Conservation (phyloP, 805 yeast species). For the Suhomyces emberorum region DNA sequence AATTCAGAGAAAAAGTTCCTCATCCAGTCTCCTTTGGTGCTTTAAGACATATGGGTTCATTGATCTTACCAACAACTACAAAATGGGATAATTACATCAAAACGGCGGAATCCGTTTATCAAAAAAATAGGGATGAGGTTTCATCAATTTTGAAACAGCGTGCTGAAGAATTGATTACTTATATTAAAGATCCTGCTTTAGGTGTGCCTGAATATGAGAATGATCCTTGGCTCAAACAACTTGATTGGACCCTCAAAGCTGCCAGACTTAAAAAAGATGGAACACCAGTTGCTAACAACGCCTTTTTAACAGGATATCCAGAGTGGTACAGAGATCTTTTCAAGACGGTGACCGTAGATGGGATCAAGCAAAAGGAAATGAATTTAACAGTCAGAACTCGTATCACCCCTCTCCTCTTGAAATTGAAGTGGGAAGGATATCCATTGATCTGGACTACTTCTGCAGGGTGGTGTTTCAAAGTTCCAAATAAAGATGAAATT, state of each 20-base stretch:
- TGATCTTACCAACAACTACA: conserved; percentile 72
- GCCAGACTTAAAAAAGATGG: conserved; percentile 65
- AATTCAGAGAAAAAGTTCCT: conserved; percentile 65
- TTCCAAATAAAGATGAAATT: conserved; percentile 36
- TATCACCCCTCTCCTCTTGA: conserved; percentile 69
- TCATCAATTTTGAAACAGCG: conserved; percentile 55
- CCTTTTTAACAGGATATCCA: conserved; percentile 83
- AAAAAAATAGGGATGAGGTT: conserved; percentile 53
- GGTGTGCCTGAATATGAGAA: conserved; percentile 32
- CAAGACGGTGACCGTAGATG: conserved; percentile 34
- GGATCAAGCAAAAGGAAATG: conserved; percentile 36
- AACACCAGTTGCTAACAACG: conserved; percentile 63
- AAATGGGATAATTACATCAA: conserved; percentile 74
- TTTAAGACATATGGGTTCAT: conserved; percentile 64
- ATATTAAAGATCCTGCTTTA: conserved; percentile 27
- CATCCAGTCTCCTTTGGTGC: conserved; percentile 96
- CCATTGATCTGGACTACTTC: conserved; percentile 79
- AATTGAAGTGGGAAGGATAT: conserved; percentile 78
- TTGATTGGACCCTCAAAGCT: conserved; percentile 79
- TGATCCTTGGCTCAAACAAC: conserved; percentile 89
- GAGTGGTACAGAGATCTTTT: conserved; percentile 79
- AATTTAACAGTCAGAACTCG: conserved; percentile 70
- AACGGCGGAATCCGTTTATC: conserved; percentile 64
- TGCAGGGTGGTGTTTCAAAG: conserved; percentile 87
- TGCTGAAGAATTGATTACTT: conserved; percentile 55